phyloP scores from a whole-genome alignment of 2,329 filamentous ascomycete species.

The Curvularia sp. region DNA sequence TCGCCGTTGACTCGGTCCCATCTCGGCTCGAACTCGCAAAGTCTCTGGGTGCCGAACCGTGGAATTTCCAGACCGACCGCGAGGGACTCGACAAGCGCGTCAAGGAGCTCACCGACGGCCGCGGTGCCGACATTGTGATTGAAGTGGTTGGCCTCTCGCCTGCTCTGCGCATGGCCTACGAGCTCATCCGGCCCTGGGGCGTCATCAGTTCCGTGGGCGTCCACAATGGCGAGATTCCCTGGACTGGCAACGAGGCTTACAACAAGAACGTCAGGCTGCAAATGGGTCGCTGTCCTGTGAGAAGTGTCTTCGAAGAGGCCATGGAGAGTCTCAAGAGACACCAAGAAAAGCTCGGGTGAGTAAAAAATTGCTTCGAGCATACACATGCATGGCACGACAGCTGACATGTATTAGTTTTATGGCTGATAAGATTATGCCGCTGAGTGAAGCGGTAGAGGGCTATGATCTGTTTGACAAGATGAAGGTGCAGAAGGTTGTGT shows the following conservation, averaged over 20 bases:
- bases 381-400: not conserved
- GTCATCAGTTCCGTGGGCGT: slow-evolving; percentile 59
- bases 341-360: slow-evolving; percentile 58
- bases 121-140: slow-evolving; percentile 85
- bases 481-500: slow-evolving; percentile 62
- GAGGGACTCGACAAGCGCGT: slow-evolving; percentile 72
- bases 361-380: not conserved
- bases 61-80: slow-evolving; percentile 75
- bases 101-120: slow-evolving; percentile 75
- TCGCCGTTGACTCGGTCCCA: slow-evolving; percentile 81
- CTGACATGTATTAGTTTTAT: slow-evolving; percentile 52
- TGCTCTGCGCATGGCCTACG: slow-evolving; percentile 57
- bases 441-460: slow-evolving; percentile 60
- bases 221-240: slow-evolving; percentile 58
- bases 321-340: slow-evolving; percentile 56
- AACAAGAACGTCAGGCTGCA: slow-evolving; percentile 59
- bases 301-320: slow-evolving; percentile 59
- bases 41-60: slow-evolving; percentile 78
- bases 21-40: slow-evolving; percentile 76
- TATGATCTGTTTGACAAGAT: slow-evolving; percentile 62
- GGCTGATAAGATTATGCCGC: slow-evolving; percentile 61
- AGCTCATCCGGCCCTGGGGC: slow-evolving; percentile 59
- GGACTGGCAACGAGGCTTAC: slow-evolving; percentile 59
- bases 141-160: slow-evolving; percentile 59
- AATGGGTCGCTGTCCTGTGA: slow-evolving; percentile 60